Evolutionary conservation across 345 rosid genomes (phyloP).

Genomic region (Acer campestre): DNA sequence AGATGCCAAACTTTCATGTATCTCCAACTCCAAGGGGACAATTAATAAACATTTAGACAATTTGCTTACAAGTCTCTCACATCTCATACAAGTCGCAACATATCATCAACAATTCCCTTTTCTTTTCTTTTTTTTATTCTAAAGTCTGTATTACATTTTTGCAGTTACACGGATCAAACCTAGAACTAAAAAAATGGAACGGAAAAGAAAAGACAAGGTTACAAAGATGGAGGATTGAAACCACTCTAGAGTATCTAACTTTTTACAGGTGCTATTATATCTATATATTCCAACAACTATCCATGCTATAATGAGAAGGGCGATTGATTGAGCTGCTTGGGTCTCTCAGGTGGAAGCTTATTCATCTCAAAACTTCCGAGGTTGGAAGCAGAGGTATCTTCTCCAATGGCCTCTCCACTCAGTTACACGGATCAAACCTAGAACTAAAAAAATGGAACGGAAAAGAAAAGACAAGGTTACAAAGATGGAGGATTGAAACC

Average conservation of each 20-base stretch:
- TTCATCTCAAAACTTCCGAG: constrained; percentile 45
- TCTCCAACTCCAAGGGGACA: too few relatives aligned
- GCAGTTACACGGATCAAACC: constrained; percentile 15
- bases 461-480: background rate
- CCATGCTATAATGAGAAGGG: constrained; percentile 11
- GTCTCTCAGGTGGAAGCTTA: constrained; percentile 47
- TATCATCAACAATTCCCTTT: background rate
- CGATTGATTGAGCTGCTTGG: constrained; percentile 15
- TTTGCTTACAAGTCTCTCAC: background rate
- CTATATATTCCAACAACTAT: background rate
- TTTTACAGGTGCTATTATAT: constrained; percentile 23
- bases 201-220: background rate
- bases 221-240: background rate
- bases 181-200: background rate
- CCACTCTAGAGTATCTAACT: constrained; percentile 1
- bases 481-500: background rate
- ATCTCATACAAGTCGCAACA: background rate
- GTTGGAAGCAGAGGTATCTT: constrained; percentile 26
- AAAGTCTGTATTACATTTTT: background rate
- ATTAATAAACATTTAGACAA: background rate
- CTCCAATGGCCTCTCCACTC: constrained; percentile 35
- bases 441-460: background rate
- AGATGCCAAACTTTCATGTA: too few relatives aligned
- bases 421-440: constrained; percentile 13
- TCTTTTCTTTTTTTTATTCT: background rate